Conservation (phyloP, 1,284 basidiomycete genomes). For the Puccinia horiana region DNA sequence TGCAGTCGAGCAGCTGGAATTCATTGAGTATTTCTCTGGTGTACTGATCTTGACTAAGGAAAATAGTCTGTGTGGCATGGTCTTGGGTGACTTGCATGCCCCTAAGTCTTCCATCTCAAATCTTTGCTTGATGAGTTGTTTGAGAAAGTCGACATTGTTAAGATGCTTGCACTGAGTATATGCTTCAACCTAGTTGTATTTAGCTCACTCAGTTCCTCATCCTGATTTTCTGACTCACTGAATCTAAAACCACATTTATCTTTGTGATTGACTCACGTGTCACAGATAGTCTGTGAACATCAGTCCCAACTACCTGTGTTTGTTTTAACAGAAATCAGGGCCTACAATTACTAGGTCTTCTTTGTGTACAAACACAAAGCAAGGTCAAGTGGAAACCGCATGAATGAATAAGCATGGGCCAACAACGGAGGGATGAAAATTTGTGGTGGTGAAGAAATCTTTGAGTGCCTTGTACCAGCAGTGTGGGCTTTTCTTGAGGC, state of each 20-base stretch:
- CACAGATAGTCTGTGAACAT: too few relatives aligned
- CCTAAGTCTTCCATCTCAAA: constrained; percentile 34
- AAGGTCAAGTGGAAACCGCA: background rate
- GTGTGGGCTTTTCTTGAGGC: constrained; percentile 14
- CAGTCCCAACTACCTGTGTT: too few relatives aligned
- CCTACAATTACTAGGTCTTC: constrained; percentile 10
- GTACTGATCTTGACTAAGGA: background rate
- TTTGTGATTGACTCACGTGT: too few relatives aligned
- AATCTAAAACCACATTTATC: too few relatives aligned
- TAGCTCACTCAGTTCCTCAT: too few relatives aligned
- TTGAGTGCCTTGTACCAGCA: background rate
- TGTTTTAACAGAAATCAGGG: too few relatives aligned
- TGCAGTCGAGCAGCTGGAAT: background rate
- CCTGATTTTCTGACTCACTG: too few relatives aligned
- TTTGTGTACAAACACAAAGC: constrained; percentile 13
- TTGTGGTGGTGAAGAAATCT: background rate
- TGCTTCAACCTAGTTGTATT: too few relatives aligned
- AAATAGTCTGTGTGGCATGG: background rate
- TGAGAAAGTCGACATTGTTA: background rate
- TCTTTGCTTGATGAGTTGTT: background rate
- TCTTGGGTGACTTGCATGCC: background rate
- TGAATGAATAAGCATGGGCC: background rate
- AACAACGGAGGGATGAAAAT: background rate
- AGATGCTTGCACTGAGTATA: too few relatives aligned
- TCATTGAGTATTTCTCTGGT: background rate